A percentile compares a stretch with the other conserved stretches of the same genome.
Conservation (phyloP, 2,329 filamentous ascomycete species). For the Bipolaris victoriae region DNA sequence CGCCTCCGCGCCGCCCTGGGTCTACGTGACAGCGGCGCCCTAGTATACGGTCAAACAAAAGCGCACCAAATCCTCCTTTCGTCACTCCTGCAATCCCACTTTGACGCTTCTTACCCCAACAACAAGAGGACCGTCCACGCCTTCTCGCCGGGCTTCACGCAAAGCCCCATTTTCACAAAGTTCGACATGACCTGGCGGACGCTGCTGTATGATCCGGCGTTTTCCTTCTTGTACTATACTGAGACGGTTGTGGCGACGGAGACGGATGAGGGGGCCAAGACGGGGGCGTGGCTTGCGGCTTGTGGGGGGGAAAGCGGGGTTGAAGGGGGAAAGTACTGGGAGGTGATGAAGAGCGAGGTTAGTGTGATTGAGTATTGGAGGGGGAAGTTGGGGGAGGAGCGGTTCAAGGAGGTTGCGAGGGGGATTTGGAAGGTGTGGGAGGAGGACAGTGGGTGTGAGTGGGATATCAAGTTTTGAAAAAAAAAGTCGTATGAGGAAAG, state of each 20-base stretch:
- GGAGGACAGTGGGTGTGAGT: slow-evolving; percentile 11
- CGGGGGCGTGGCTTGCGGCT: slow-evolving; percentile 21
- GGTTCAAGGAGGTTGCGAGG: background rate
- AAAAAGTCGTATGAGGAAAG: background rate
- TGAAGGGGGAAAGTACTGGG: slow-evolving; percentile 19
- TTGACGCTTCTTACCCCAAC: background rate
- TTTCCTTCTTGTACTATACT: slow-evolving; percentile 15
- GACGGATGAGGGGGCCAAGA: slow-evolving; percentile 22
- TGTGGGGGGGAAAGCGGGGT: slow-evolving; percentile 8
- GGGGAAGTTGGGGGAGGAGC: slow-evolving; percentile 5
- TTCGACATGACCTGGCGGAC: slow-evolving; percentile 15
- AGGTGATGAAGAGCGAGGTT: slow-evolving; percentile 11
- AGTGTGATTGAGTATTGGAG: slow-evolving; percentile 19
- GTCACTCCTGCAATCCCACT: slow-evolving; percentile 14
- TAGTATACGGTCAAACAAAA: slow-evolving; percentile 17
- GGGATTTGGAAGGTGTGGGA: slow-evolving; percentile 21
- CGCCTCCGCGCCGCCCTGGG: background rate
- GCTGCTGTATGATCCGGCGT: slow-evolving; percentile 19
- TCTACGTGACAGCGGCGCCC: background rate
- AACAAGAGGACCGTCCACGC: slow-evolving; percentile 12
- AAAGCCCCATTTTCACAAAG: slow-evolving; percentile 20
- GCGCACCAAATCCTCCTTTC: slow-evolving; percentile 25
- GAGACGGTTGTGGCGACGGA: slow-evolving; percentile 16
- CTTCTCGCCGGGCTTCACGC: slow-evolving; percentile 21
- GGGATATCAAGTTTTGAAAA: slow-evolving; percentile 3